These are phyloP conservation scores for Xenoacremonium recifei DNA, from an alignment of 2,329 filamentous ascomycete species.

Conservation along the genomic window DNA sequence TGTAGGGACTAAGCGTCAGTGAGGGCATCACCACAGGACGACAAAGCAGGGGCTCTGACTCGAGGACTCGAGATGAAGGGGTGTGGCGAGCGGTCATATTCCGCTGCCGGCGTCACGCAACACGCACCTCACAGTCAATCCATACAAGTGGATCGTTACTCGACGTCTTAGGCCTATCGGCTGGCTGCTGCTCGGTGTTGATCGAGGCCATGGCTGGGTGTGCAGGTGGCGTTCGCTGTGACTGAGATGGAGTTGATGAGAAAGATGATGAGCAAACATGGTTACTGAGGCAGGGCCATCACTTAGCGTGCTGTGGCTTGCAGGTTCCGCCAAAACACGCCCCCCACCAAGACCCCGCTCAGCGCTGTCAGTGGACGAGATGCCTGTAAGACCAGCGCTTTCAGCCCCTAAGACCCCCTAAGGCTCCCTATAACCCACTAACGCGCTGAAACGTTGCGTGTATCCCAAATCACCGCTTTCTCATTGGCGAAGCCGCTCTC, in stretches of 20 bases:
- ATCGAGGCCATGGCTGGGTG: too few relatives aligned
- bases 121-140: constrained; percentile 68
- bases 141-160: constrained; percentile 69
- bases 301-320: too few relatives aligned
- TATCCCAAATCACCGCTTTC: constrained; percentile 19
- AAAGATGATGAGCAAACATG: too few relatives aligned
- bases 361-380: too few relatives aligned
- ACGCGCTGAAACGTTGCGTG: constrained; percentile 29
- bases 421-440: constrained; percentile 2
- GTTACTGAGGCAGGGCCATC: too few relatives aligned
- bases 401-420: too few relatives aligned
- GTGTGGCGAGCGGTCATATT: neutral
- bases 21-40: constrained; percentile 2
- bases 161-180: constrained; percentile 22
- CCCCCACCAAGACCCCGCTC: too few relatives aligned
- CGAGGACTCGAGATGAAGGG: neutral
- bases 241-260: too few relatives aligned
- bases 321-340: too few relatives aligned
- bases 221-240: too few relatives aligned
- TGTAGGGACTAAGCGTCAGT: constrained; percentile 40
- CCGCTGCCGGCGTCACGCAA: neutral
- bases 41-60: neutral
- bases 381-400: too few relatives aligned
- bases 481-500: constrained; percentile 15
- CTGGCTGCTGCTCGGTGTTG: constrained; percentile 10